phyloP scores from a whole-genome alignment of 139 green algal genomes.

The Volvox reticuliferus region DNA sequence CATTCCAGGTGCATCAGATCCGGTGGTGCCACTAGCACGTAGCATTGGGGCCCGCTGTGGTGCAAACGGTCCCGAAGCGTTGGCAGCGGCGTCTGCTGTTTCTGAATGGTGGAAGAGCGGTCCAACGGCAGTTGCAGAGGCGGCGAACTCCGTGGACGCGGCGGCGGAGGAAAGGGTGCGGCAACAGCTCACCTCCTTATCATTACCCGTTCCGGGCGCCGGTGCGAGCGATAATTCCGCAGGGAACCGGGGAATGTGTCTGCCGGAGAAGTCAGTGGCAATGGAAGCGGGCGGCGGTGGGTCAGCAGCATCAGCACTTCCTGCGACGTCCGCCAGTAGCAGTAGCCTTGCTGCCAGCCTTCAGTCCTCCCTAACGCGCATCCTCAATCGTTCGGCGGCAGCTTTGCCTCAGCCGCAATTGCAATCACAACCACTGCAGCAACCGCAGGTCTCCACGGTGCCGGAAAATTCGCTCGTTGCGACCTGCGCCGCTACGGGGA shows the following conservation, averaged over 20 bases:
- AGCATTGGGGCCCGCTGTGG: too few relatives aligned
- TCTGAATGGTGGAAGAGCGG: too few relatives aligned
- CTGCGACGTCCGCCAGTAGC: too few relatives aligned
- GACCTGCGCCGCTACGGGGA: neutral
- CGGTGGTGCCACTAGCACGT: too few relatives aligned
- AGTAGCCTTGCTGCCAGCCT: neutral
- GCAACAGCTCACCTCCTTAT: too few relatives aligned
- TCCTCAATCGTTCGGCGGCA: neutral
- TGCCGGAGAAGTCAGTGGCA: neutral
- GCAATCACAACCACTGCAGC: neutral
- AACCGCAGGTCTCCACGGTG: neutral
- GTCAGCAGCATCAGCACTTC: neutral
- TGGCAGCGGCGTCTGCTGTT: too few relatives aligned
- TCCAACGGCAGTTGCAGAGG: neutral
- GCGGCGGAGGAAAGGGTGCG: too few relatives aligned
- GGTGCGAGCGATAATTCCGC: neutral
- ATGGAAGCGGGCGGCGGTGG: neutral
- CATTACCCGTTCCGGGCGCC: too few relatives aligned
- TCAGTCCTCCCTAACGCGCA: neutral
- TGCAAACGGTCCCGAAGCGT: neutral
- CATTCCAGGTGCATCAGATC: too few relatives aligned
- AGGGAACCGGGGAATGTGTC: neutral
- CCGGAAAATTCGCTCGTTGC: neutral
- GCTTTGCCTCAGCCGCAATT: neutral
- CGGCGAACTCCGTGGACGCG: neutral